Evolutionary conservation across 495 filamentous ascomycete species (phyloP).

Genomic region (Aspergillus panamensis): DNA sequence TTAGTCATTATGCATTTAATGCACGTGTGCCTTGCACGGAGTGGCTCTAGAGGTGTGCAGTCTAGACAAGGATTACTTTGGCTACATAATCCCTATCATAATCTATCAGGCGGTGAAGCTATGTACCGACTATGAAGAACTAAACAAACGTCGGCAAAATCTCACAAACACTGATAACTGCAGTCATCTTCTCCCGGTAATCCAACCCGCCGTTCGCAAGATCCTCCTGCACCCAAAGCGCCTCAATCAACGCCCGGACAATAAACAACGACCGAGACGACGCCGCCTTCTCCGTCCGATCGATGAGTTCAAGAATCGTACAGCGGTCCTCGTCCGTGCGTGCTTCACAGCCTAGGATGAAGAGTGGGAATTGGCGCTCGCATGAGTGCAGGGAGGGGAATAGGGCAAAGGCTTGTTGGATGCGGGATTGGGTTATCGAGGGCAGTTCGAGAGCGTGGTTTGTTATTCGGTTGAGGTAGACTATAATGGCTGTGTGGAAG

Average conservation of each 20-base stretch:
- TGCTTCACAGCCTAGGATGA: constrained; percentile 17
- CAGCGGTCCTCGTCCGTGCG: constrained; percentile 12
- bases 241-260: constrained; percentile 4
- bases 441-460: constrained; percentile 4
- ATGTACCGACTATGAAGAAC: background rate
- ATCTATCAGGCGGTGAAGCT: no score
- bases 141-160: constrained; percentile 16
- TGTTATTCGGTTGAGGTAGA: constrained; percentile 15
- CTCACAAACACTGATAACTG: constrained; percentile 5
- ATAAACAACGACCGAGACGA: constrained; percentile 10
- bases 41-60: no score
- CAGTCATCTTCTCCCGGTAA: constrained; percentile 9
- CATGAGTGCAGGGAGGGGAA: constrained; percentile 3
- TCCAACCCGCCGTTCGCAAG: constrained; percentile 8
- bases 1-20: background rate
- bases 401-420: constrained; percentile 1
- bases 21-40: background rate
- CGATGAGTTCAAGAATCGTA: constrained; percentile 11
- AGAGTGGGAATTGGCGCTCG: constrained; percentile 16
- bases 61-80: no score
- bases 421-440: constrained; percentile 1
- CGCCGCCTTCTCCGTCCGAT: constrained; percentile 7
- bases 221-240: constrained; percentile 19
- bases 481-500: constrained; percentile 12
- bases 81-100: no score